These are phyloP conservation scores for Penicillium cosmopolitanum DNA, from an alignment of 495 filamentous ascomycete genomes.

Conservation along the genomic window DNA sequence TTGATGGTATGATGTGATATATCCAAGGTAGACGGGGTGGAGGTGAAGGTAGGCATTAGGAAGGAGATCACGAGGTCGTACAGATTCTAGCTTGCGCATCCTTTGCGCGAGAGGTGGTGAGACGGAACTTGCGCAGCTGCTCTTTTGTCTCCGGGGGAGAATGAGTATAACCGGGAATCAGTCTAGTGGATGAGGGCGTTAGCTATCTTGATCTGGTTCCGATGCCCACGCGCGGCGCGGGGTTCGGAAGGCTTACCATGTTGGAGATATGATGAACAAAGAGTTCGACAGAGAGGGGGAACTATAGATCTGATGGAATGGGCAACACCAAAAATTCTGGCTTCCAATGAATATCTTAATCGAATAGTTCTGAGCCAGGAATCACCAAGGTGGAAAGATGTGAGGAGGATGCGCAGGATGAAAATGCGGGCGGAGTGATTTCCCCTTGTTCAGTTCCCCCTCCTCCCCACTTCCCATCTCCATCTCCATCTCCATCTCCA, in stretches of 20 bases:
- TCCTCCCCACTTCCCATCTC: slow-evolving; percentile 11
- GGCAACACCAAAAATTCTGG: too few species aligned
- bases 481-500: background rate
- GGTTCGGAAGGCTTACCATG: slow-evolving; percentile 21
- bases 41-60: background rate
- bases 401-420: slow-evolving; percentile 8
- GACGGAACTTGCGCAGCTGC: slow-evolving; percentile 87
- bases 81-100: slow-evolving; percentile 91
- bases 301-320: too few species aligned
- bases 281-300: too few species aligned
- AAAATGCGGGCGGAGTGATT: slow-evolving; percentile 32
- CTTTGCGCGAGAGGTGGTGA: slow-evolving; percentile 85
- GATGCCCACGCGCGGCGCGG: background rate
- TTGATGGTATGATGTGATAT: background rate
- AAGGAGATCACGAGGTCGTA: slow-evolving; percentile 53
- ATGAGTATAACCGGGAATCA: slow-evolving; percentile 89
- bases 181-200: slow-evolving; percentile 56
- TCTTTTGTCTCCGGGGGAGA: slow-evolving; percentile 85
- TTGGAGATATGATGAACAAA: background rate
- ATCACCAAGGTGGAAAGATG: too few species aligned
- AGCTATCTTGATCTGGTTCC: background rate
- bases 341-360: too few species aligned
- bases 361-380: too few species aligned
- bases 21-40: background rate
- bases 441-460: slow-evolving; percentile 17